These are phyloP conservation scores for Nepenthes mirabilis DNA, from an alignment of 148 eudicot genomes.

Conservation along the genomic window DNA sequence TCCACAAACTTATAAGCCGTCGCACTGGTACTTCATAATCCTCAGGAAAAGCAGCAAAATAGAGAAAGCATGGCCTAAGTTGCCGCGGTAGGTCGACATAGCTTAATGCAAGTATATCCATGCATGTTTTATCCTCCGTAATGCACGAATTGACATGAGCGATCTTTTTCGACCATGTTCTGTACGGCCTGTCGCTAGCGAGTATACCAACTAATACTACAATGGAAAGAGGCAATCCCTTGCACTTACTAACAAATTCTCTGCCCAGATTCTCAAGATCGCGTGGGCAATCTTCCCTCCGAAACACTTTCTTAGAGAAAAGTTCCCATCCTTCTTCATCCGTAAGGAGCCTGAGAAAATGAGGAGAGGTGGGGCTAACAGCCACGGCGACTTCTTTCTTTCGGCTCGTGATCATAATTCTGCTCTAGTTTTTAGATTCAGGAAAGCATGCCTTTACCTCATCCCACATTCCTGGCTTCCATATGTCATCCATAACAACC, in stretches of 20 bases:
- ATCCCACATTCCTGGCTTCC: constrained; percentile 27
- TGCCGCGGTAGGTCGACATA: constrained; percentile 22
- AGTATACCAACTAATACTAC: constrained; percentile 21
- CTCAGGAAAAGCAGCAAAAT: constrained; percentile 22
- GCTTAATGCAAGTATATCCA: constrained; percentile 12
- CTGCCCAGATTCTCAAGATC: constrained; percentile 14
- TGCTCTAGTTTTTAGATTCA: constrained; percentile 7
- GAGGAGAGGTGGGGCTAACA: background rate
- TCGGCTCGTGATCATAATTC: constrained; percentile 26
- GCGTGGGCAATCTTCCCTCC: constrained; percentile 15
- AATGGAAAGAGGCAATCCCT: constrained; percentile 30
- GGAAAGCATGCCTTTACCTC: constrained; percentile 23
- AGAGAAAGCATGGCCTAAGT: constrained; percentile 29
- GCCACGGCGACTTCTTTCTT: constrained; percentile 10
- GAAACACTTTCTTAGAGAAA: constrained; percentile 18
- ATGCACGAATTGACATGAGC: constrained; percentile 18
- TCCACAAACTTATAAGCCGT: constrained; percentile 23
- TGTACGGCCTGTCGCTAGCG: constrained; percentile 4
- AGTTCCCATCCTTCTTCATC: constrained; percentile 26
- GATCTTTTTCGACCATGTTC: constrained; percentile 11
- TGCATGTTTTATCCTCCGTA: constrained; percentile 5
- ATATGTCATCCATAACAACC: constrained; percentile 35
- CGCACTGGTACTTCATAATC: constrained; percentile 19
- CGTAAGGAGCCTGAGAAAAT: constrained; percentile 9
- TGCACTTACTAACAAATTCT: constrained; percentile 15